Evolutionary conservation across 352 stramenopile genomes (phyloP).

Genomic region (Lagenidium sp.): DNA sequence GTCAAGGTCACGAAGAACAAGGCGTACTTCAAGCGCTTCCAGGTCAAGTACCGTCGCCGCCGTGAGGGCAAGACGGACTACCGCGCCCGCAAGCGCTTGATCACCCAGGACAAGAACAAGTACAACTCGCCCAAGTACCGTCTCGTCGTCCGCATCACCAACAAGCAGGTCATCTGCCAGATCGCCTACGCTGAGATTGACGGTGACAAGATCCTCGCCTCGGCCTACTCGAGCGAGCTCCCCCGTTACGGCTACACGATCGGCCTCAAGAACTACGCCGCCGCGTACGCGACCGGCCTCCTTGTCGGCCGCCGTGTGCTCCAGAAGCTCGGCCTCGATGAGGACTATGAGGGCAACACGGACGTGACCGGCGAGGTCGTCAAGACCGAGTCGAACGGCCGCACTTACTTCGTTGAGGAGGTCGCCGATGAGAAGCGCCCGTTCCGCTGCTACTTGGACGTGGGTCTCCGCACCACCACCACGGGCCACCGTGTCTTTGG

Average conservation of each 20-base stretch:
- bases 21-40: constrained; percentile 99
- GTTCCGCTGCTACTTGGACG: constrained; percentile 97
- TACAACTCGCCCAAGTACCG: constrained; percentile 99
- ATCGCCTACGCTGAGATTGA: constrained; percentile 98
- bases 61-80: constrained; percentile 99
- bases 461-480: constrained; percentile 95
- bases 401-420: constrained; percentile 99
- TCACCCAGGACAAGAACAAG: constrained; percentile 99
- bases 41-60: constrained; percentile 98
- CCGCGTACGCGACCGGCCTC: constrained; percentile 96
- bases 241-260: constrained; percentile 94
- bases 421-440: constrained; percentile 97
- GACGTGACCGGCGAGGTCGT: constrained; percentile 95
- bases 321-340: constrained; percentile 96
- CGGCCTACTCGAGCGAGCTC: constrained; percentile 95
- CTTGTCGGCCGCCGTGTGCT: constrained; percentile 94
- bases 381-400: constrained; percentile 92
- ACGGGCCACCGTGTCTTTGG: constrained; percentile 98
- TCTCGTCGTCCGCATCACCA: constrained; percentile 94
- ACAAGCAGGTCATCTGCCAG: constrained; percentile 97
- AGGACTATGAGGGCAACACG: constrained; percentile 96
- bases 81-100: constrained; percentile 97
- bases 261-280: constrained; percentile 99
- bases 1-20: constrained; percentile 99
- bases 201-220: constrained; percentile 94